Evolutionary conservation across 768 basidiomycete genomes (phyloP).

Genomic region (Dioszegia crocea): DNA sequence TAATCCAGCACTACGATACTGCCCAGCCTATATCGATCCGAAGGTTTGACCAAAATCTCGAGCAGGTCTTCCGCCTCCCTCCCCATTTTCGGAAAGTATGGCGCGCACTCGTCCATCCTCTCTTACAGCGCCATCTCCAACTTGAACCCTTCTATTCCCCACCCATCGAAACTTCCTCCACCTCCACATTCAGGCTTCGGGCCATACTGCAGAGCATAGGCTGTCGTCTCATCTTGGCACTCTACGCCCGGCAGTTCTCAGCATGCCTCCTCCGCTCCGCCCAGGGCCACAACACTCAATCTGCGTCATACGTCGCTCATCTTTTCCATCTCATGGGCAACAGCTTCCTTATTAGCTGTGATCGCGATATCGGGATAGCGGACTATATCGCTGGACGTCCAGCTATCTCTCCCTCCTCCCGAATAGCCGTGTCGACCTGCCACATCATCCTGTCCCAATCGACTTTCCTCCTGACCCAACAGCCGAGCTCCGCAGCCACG

Average conservation of each 20-base stretch:
- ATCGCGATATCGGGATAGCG: too few relatives aligned
- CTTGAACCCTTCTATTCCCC: background rate
- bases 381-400: too few relatives aligned
- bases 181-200: background rate
- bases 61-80: background rate
- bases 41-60: background rate
- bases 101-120: background rate
- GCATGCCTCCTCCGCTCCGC: slow-evolving; percentile 4
- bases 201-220: slow-evolving; percentile 58
- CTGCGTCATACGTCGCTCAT: too few relatives aligned
- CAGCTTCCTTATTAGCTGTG: too few relatives aligned
- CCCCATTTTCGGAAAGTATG: background rate
- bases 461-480: too few relatives aligned
- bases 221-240: slow-evolving; percentile 56
- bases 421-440: too few relatives aligned
- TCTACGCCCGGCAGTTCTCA: slow-evolving; percentile 50
- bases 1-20: background rate
- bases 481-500: too few relatives aligned
- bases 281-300: too few relatives aligned
- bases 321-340: too few relatives aligned
- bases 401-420: too few relatives aligned
- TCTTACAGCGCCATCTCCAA: background rate
- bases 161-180: background rate
- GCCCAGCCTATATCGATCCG: background rate
- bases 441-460: too few relatives aligned